Conservation (phyloP, 805 yeast genomes). For the Saturnispora sekii region DNA sequence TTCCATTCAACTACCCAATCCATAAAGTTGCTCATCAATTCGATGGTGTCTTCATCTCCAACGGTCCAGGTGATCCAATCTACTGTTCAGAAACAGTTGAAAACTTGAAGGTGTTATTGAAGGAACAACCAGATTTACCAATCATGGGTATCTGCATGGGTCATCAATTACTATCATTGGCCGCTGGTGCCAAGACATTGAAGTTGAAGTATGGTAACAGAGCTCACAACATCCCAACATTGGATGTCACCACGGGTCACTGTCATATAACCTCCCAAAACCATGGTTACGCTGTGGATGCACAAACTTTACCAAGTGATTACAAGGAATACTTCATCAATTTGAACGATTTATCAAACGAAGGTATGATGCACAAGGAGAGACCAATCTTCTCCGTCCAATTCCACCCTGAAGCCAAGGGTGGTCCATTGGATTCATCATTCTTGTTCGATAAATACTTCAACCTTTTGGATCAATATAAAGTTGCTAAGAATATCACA, state of each 20-base stretch:
- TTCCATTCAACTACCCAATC: constrained; percentile 92
- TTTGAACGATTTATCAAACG: constrained; percentile 91
- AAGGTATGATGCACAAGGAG: constrained; percentile 86
- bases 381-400: constrained; percentile 94
- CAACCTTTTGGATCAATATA: constrained; percentile 52
- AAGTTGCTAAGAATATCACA: constrained; percentile 24
- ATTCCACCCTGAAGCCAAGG: constrained; percentile 99
- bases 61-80: constrained; percentile 98
- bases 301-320: constrained; percentile 57
- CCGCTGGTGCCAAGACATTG: constrained; percentile 86
- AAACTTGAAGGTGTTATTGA: constrained; percentile 64
- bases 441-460: constrained; percentile 88
- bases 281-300: constrained; percentile 97
- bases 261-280: constrained; percentile 98
- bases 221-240: constrained; percentile 96
- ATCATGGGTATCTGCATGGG: constrained; percentile 97
- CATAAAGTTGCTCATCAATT: constrained; percentile 84
- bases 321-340: constrained; percentile 87
- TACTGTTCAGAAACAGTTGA: constrained; percentile 74
- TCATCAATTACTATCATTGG: constrained; percentile 91
- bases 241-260: constrained; percentile 80
- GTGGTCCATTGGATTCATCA: constrained; percentile 94
- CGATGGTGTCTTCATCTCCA: constrained; percentile 90
- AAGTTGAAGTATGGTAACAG: constrained; percentile 97
- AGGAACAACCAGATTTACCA: constrained; percentile 56